Evolutionary conservation across 2,329 filamentous ascomycete genomes (phyloP).

Genomic region (Lachnellula willkommii): DNA sequence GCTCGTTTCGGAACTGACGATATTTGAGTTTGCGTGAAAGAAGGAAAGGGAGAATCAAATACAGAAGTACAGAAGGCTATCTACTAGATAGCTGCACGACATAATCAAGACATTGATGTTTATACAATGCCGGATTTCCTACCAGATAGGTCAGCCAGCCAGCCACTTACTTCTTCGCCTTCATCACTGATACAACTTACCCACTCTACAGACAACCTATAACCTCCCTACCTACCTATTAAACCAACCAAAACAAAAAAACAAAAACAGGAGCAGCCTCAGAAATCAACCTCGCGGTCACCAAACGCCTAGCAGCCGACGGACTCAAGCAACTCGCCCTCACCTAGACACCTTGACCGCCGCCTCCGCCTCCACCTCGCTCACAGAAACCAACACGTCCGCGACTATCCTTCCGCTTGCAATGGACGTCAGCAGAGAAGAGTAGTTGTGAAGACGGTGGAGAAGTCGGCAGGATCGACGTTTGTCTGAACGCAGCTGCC

Average conservation of each 20-base stretch:
- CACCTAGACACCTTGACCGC: neutral
- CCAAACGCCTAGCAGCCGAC: slow-evolving; percentile 17
- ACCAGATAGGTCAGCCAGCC: slow-evolving; percentile 11
- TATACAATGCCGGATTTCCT: slow-evolving; percentile 10
- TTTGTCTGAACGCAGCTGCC: slow-evolving; percentile 48
- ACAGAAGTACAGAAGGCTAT: too few species aligned
- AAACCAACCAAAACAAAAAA: neutral
- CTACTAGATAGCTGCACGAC: too few species aligned
- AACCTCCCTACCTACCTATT: neutral
- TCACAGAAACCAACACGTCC: neutral
- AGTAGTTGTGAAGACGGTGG: slow-evolving; percentile 33
- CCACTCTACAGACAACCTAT: neutral
- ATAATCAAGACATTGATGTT: too few species aligned
- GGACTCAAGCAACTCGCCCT: slow-evolving; percentile 18
- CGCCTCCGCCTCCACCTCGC: neutral
- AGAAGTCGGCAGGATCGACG: slow-evolving; percentile 47
- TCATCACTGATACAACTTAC: slow-evolving; percentile 17
- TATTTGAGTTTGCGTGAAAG: too few species aligned
- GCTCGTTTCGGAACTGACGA: too few species aligned
- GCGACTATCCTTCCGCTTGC: slow-evolving; percentile 7
- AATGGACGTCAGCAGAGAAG: slow-evolving; percentile 16
- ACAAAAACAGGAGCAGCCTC: slow-evolving; percentile 18
- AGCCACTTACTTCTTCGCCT: slow-evolving; percentile 7
- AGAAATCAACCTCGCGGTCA: slow-evolving; percentile 21
- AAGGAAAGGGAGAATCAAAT: too few species aligned